Evolutionary conservation across 495 filamentous ascomycete genomes (phyloP).

Genomic region (Penicillium subrubescens): DNA sequence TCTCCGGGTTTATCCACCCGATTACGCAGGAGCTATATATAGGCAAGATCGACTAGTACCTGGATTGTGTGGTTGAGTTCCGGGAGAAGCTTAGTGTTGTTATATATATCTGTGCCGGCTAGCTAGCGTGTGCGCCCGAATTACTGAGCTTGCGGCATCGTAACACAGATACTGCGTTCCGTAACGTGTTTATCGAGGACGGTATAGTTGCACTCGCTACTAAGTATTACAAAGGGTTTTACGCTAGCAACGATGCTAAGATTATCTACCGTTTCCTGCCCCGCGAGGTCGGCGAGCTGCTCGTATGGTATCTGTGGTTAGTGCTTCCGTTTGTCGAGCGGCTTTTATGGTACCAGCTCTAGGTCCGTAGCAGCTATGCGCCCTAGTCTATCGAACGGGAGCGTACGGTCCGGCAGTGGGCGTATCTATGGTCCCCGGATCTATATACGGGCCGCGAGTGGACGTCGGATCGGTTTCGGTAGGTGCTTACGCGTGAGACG

Average conservation of each 20-base stretch:
- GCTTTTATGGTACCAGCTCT: background rate
- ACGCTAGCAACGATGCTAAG: slow-evolving; percentile 2
- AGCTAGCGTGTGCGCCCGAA: background rate
- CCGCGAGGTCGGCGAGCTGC: background rate
- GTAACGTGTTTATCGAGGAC: slow-evolving; percentile 3
- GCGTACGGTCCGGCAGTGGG: background rate
- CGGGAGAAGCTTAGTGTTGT: background rate
- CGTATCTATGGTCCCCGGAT: slow-evolving; percentile 1
- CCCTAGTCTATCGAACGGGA: too few species aligned
- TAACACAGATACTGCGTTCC: background rate
- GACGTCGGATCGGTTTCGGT: slow-evolving; percentile 2
- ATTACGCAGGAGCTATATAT: too few species aligned
- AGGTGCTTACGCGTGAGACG: background rate
- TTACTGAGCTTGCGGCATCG: background rate
- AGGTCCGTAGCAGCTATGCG: too few species aligned
- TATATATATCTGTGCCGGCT: background rate
- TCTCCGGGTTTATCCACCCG: background rate
- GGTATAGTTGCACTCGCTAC: background rate
- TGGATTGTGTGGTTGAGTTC: too few species aligned
- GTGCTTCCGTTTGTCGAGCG: slow-evolving; percentile 3
- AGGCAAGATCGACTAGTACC: background rate
- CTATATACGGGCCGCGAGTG: background rate
- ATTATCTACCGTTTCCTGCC: background rate
- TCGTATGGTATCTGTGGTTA: slow-evolving; percentile 2
- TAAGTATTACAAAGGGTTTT: slow-evolving; percentile 3